Conservation (phyloP, 192 early-diverging fungal genomes). For the Endogone sp. region DNA sequence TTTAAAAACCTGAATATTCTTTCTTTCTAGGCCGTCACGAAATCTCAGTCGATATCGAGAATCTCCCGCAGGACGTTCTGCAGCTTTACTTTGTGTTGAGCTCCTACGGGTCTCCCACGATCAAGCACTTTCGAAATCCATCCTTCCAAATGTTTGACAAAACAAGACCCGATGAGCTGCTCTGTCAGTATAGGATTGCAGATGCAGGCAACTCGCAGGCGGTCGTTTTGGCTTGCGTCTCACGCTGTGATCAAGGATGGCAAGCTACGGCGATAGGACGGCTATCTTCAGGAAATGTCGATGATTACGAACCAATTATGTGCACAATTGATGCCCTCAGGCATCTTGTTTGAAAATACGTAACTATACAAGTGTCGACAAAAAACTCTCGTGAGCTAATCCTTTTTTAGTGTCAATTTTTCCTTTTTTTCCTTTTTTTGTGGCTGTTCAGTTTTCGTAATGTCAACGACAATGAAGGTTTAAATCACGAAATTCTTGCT, state of each 20-base stretch:
- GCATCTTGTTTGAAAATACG: too few species aligned
- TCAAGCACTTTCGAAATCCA: slow-evolving; percentile 10
- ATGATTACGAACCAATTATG: slow-evolving; percentile 16
- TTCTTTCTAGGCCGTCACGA: slow-evolving; percentile 6
- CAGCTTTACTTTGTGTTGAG: slow-evolving; percentile 19
- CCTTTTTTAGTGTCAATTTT: too few species aligned
- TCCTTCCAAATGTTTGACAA: slow-evolving; percentile 17
- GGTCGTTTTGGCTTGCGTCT: slow-evolving; percentile 18
- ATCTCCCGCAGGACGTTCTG: slow-evolving; percentile 12
- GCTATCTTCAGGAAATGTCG: slow-evolving; percentile 9
- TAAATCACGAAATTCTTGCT: too few species aligned
- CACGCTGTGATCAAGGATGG: slow-evolving; percentile 13
- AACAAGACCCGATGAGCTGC: slow-evolving; percentile 8
- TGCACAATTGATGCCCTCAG: neutral
- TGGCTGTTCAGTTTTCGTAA: too few species aligned
- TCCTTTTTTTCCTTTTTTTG: too few species aligned
- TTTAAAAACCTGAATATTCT: too few species aligned
- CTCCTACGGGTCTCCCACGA: slow-evolving; percentile 13
- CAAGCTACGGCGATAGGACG: slow-evolving; percentile 11
- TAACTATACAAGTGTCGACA: too few species aligned
- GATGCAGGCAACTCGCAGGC: slow-evolving; percentile 14
- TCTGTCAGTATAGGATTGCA: slow-evolving; percentile 6
- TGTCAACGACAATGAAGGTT: too few species aligned
- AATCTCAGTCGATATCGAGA: slow-evolving; percentile 13
- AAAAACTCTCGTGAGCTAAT: too few species aligned